Evolutionary conservation across 441 rosid species (phyloP), one percentile per base, ranked within the genome.

Genomic region (Pelargonium fulgidum): DNA sequence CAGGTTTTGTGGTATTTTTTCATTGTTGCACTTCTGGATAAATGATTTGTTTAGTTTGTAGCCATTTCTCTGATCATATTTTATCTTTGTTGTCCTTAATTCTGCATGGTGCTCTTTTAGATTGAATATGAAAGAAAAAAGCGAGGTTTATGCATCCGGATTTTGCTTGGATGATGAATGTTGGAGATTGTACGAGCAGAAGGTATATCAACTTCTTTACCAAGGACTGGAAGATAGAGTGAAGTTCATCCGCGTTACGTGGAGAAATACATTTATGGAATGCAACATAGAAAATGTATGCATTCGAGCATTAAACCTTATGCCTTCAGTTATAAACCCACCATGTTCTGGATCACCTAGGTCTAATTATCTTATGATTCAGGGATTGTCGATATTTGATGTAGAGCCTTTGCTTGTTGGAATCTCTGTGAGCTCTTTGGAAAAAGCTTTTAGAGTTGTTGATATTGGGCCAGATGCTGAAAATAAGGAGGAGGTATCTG

Each of bases 401-500:
- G 44, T 62, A 42, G 90, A 85, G 75, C 91, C 91, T 64, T 75
- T 93, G 79, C 84, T 89, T 62, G 75, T 91, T 75, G 96, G 96
- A 72, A 77, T 93, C 76, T 88, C 88, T 22, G 52, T 88, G 29
- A 88, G 89, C 86, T 84, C 96, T 67, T 66, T 78, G 44, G 97
- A 86, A 68, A 87, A 85, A 72, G 88, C 88, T 73, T 89, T 81
- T 82, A 84, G 96, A 75, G 72, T 82, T 61, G 92, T 93, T 36
- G 96, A 93, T 81, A 85, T 93, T 70, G 96, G 99, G 72, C 93
- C 97, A 26, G 81, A 84, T 81, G 95, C 99, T 73, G 99, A 90
- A 83, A 90, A 86, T 70, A 91, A 88, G 78, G 87, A 81, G 68
- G 96, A 89, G 97, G 99, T 91, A 77, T 61, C 67, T 68, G 48